These are phyloP conservation scores for Ganoderma boninense DNA, from an alignment of 1,284 basidiomycete species.

Conservation along the genomic window DNA sequence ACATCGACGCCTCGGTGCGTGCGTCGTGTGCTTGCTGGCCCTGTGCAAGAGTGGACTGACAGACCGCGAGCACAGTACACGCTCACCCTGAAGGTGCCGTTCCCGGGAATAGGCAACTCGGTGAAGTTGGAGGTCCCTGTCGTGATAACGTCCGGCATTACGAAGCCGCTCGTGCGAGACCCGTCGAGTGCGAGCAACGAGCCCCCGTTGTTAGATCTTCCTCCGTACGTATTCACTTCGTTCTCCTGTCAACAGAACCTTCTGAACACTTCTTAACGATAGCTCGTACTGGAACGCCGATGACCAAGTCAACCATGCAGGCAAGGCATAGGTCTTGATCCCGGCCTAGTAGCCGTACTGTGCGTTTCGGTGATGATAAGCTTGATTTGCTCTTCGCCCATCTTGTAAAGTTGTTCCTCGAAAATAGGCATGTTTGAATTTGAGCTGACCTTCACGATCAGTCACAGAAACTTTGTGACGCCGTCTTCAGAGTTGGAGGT, in stretches of 20 bases:
- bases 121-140: constrained; percentile 16
- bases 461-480: too few species aligned
- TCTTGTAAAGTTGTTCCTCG: too few species aligned
- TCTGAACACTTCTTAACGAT: background rate
- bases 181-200: background rate
- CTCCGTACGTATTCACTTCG: background rate
- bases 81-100: constrained; percentile 22
- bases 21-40: background rate
- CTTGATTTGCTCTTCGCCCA: too few species aligned
- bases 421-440: too few species aligned
- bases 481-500: too few species aligned
- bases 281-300: background rate
- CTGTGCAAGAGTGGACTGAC: background rate
- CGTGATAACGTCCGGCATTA: constrained; percentile 16
- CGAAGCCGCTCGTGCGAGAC: constrained; percentile 4
- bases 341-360: too few species aligned
- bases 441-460: too few species aligned
- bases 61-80: constrained; percentile 11
- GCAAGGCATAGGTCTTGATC: background rate
- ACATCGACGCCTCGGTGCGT: constrained; percentile 14
- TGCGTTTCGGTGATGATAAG: too few species aligned
- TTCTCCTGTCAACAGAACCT: background rate
- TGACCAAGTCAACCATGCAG: background rate
- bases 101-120: constrained; percentile 23
- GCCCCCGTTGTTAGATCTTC: background rate